Base-by-base conservation (phyloP, 306 rosid genomes). In the Acacia crassicarpa region DNA sequence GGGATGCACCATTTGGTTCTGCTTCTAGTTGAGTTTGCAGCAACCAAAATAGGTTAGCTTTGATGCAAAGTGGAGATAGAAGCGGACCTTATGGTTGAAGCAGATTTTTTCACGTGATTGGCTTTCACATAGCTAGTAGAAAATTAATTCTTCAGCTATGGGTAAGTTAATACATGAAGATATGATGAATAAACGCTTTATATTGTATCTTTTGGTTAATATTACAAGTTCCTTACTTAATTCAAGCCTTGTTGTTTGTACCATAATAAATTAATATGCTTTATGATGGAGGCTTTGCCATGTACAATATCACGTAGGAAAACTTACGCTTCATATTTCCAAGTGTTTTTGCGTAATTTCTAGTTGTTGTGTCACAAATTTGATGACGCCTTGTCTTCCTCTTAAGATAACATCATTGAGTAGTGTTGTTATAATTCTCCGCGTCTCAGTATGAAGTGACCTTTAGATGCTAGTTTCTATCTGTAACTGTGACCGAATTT, bases 1-100 rank as follows among this genome's bases (percentile, higher is more conserved):
- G 94, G 80, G 83, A 78, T 82, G 82, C 74, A 27, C 80, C 90
- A 33, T 85, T 91, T 80, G 94, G 88, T 80, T 93, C 84, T 76
- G 99, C 92, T 86, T 88, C 88, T 35, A 79, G 91, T 84, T 85
- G 82, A 75, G 89, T 93, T 86, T 90, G 89, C 23, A 93, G 91
- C 0, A 61, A 84, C 16, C 83, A 88, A 81, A 89, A 93, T 91
- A 90, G 99, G 98, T 93, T 45, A 17, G 76, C 59, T 66, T 66
- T 75, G 41, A 35, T 68, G 44, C 72, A 49, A 23, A 46, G 27
- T 65, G 49, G 49, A 63, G 32, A 63, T 70, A 49, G 38, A 78
- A 84, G 70, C 69, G 38, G 38, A 58, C 11, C 49, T 49, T n/a
- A 54, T 56, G 63, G 58, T 66, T 54, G 63, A 65, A 73, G 77